Conservation (phyloP, 78 protist species). For the Speleostelium caveatum region DNA sequence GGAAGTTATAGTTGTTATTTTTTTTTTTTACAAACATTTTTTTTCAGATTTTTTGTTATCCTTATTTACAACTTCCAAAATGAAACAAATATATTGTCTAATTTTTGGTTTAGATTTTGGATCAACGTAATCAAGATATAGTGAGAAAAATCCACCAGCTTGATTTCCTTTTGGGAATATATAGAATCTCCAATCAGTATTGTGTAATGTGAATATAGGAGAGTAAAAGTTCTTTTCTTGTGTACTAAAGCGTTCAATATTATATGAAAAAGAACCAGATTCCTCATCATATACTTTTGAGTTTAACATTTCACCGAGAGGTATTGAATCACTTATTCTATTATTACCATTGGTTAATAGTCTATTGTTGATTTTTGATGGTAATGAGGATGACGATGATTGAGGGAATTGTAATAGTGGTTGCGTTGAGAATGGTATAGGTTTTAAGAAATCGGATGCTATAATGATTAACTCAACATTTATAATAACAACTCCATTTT, state of each 20-base stretch:
- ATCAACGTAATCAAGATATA: constrained; percentile 69
- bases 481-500: constrained; percentile 40
- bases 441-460: constrained; percentile 63
- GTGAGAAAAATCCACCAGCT: constrained; percentile 56
- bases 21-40: constrained; percentile 23
- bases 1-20: not conserved
- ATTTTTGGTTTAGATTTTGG: constrained; percentile 69
- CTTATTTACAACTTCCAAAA: constrained; percentile 69
- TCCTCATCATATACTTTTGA: constrained; percentile 10
- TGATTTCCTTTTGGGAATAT: constrained; percentile 68
- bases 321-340: not conserved
- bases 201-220: constrained; percentile 38
- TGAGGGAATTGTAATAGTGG: not conserved
- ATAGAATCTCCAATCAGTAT: constrained; percentile 72
- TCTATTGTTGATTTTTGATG: not conserved
- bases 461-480: constrained; percentile 63
- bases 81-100: constrained; percentile 72
- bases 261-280: constrained; percentile 35
- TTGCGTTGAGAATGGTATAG: constrained; percentile 48
- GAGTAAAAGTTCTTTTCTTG: constrained; percentile 62
- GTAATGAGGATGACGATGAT: not conserved
- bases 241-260: constrained; percentile 45
- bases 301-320: constrained; percentile 6
- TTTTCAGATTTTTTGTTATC: constrained; percentile 65
- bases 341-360: constrained; percentile 5